These are phyloP conservation scores for Physcomitrellopsis africana DNA, from an alignment of 225 moss, liverwort and hornwort genomes.

Conservation along the genomic window DNA sequence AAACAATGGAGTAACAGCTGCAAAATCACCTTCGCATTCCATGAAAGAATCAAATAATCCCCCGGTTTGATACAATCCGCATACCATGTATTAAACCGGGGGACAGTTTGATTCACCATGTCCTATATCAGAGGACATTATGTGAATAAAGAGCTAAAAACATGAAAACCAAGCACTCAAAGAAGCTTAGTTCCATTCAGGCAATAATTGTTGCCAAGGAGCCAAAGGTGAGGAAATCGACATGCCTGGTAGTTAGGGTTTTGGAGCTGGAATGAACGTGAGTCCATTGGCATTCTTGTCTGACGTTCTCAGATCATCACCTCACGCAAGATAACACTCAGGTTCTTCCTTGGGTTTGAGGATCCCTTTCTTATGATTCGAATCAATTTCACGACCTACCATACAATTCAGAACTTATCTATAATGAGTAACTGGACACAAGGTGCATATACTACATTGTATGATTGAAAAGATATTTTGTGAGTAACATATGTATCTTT, in stretches of 20 bases:
- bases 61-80: constrained; percentile 51
- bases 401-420: not conserved
- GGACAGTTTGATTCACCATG: constrained; percentile 65
- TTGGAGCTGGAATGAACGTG: constrained; percentile 71
- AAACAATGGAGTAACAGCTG: constrained; percentile 49
- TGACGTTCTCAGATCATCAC: constrained; percentile 54
- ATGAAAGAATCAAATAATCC: constrained; percentile 5
- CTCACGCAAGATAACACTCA: constrained; percentile 60
- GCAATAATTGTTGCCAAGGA: not conserved
- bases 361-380: constrained; percentile 66
- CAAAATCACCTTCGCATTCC: constrained; percentile 65
- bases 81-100: too few relatives aligned
- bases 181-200: not conserved
- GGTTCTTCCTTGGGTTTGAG: constrained; percentile 70
- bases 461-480: not conserved
- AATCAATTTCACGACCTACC: constrained; percentile 66
- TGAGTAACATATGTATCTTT: not conserved
- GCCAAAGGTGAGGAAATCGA: not conserved
- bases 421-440: not conserved
- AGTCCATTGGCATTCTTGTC: constrained; percentile 67
- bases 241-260: constrained; percentile 62
- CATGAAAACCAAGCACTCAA: not conserved
- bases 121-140: constrained; percentile 31
- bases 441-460: not conserved
- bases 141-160: not conserved